Evolutionary conservation across 768 basidiomycete species (phyloP).

Genomic region (Serendipita sp.): DNA sequence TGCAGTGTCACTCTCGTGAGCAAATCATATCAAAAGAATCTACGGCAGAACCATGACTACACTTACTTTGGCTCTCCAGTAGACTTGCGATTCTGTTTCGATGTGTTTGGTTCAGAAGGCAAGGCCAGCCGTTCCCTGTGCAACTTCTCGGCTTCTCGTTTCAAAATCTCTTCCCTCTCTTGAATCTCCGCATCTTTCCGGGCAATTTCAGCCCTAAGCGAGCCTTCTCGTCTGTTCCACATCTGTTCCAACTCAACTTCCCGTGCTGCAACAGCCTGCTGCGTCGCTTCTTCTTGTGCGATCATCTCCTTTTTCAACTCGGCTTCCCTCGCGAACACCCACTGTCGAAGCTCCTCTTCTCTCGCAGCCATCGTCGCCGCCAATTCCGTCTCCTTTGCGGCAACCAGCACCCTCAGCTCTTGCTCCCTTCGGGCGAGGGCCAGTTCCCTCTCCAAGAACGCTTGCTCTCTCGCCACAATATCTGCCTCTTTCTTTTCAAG

Average conservation of each 20-base stretch:
- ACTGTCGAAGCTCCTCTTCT: conserved; percentile 51
- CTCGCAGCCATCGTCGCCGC: conserved; percentile 23
- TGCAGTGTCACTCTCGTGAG: neutral
- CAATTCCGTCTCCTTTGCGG: conserved; percentile 4
- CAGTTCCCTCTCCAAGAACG: conserved; percentile 40
- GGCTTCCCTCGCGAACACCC: conserved; percentile 30
- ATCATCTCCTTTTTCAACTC: conserved; percentile 1
- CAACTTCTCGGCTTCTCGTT: conserved; percentile 38
- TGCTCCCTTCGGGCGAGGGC: conserved; percentile 11
- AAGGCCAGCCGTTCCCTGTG: neutral
- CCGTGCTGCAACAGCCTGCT: neutral
- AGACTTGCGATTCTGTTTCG: neutral
- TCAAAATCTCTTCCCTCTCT: conserved; percentile 39
- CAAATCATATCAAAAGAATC: neutral
- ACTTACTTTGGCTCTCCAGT: neutral
- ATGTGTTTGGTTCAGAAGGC: neutral
- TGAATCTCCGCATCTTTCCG: conserved; percentile 52
- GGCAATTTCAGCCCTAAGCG: conserved; percentile 48
- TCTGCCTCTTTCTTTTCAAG: neutral
- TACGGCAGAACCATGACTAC: neutral
- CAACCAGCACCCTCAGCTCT: conserved; percentile 9
- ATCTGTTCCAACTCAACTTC: conserved; percentile 4
- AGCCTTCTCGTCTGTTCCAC: conserved; percentile 37
- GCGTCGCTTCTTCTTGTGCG: conserved; percentile 3
- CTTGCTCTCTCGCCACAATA: conserved; percentile 44